Evolutionary conservation across 1,139 yeast genomes (phyloP), one percentile per base, ranked within the genome.

Genomic region (Chernovozyma sophiae-reginae): DNA sequence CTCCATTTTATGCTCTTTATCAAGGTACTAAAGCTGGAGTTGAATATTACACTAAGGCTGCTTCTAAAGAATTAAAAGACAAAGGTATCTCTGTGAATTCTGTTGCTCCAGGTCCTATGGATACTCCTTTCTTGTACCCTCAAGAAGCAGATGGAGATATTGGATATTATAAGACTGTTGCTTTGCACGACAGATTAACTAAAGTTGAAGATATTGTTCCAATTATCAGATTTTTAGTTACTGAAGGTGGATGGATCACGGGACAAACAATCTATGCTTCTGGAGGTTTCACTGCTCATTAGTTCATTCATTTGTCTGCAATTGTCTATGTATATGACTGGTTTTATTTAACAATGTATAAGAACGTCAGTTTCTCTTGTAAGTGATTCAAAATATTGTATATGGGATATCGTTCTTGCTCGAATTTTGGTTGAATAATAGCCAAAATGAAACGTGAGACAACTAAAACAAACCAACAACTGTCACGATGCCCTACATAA

Each of bases 41-140:
- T 39, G 82, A 77, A 51, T 72, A 65, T 56, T 76, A 74, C 57
- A 55, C 70, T 40, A 76, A 78, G 48, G 60, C 81, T 16, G 74
- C 79, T 13, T 73, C 83, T 13, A 77, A 79, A 56, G 85, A 79
- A 52, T 65, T 76, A 42, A 62, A 59, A 22, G 55, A 61, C 17
- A 69, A 62, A 46, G 66, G 69, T 10, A 73, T 79, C 42, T 65
- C 77, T 10, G 81, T 74, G 48, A 77, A 74, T 49, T 66, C 73
- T 48, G 75, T 79, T 41, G 82, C 84, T 3, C 86, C 85, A 34
- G 86, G 85, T 33, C 85, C 86, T 32, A 79, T 79, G 83, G 84
- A 79, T 50, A 79, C 85, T 18, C 83, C 84, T 38, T 79, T 79
- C 61, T 71, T 79, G 53, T 78, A 78, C 48, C 75, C 77, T 17